phyloP scores from a whole-genome alignment of 208 protist genomes.

The Crithidia mellificae region DNA sequence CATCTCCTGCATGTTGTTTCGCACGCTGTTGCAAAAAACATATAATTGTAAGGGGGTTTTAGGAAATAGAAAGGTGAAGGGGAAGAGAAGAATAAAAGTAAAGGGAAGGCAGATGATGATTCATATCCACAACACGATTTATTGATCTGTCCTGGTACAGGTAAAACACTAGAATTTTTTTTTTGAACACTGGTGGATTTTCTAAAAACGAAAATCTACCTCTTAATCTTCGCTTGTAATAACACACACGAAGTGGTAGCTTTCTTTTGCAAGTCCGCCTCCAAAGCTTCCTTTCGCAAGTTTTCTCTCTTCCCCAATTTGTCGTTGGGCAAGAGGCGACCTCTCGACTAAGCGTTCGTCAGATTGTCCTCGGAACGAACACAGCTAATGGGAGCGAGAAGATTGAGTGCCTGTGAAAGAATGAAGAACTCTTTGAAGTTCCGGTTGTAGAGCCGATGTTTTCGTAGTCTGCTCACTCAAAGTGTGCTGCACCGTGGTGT shows the following conservation, averaged over 20 bases:
- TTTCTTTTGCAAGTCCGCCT: constrained; percentile 1
- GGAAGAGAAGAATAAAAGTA: too few relatives aligned
- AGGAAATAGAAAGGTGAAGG: too few relatives aligned
- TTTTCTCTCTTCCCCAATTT: constrained; percentile 3
- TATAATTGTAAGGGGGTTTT: too few relatives aligned
- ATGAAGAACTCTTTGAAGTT: neutral
- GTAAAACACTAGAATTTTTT: too few relatives aligned
- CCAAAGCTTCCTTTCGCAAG: constrained; percentile 12
- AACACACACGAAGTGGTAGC: neutral
- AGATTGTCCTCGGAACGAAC: constrained; percentile 8
- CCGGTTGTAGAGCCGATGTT: neutral
- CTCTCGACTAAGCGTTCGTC: neutral
- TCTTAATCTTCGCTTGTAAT: too few relatives aligned
- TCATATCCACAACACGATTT: too few relatives aligned
- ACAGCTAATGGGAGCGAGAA: neutral
- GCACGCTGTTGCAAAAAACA: too few relatives aligned
- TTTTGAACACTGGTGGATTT: too few relatives aligned
- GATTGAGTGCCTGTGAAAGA: neutral
- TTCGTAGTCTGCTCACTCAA: neutral
- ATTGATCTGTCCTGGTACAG: too few relatives aligned
- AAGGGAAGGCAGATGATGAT: too few relatives aligned
- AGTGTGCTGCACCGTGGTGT: constrained; percentile 7
- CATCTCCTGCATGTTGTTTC: too few relatives aligned
- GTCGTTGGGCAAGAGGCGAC: neutral
- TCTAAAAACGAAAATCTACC: too few relatives aligned